Conservation (phyloP, 2,329 filamentous ascomycete species). For the Cordyceps fumosorosea region DNA sequence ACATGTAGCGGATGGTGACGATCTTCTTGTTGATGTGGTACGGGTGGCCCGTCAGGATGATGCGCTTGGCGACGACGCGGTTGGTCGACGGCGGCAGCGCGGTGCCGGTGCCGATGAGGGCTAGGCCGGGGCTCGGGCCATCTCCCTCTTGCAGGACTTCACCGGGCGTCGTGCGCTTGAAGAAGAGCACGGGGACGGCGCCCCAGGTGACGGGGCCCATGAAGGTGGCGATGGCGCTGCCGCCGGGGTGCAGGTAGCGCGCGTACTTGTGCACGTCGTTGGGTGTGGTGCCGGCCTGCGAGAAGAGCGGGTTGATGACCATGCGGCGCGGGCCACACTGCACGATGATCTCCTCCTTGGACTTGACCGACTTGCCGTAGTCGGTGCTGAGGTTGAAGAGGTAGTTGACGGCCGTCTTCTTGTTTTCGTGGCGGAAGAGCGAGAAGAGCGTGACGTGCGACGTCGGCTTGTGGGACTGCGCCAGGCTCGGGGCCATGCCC, state of each 20-base stretch:
- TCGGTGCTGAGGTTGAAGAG: slow-evolving; percentile 81
- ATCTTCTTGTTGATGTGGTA: slow-evolving; percentile 99
- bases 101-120: slow-evolving; percentile 81
- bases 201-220: slow-evolving; percentile 91
- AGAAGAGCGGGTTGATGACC: slow-evolving; percentile 85
- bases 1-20: slow-evolving; percentile 98
- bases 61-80: slow-evolving; percentile 86
- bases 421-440: slow-evolving; percentile 88
- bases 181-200: slow-evolving; percentile 82
- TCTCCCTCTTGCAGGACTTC: slow-evolving; percentile 38
- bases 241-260: slow-evolving; percentile 83
- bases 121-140: slow-evolving; percentile 45
- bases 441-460: slow-evolving; percentile 71
- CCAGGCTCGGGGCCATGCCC: slow-evolving; percentile 37
- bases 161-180: slow-evolving; percentile 52
- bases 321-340: slow-evolving; percentile 87
- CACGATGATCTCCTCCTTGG: slow-evolving; percentile 86
- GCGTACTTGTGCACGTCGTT: slow-evolving; percentile 98
- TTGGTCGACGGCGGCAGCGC: slow-evolving; percentile 67
- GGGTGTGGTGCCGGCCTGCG: slow-evolving; percentile 78
- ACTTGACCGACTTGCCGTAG: slow-evolving; percentile 68
- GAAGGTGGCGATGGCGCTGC: slow-evolving; percentile 82
- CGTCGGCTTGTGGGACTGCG: slow-evolving; percentile 41
- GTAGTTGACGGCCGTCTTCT: slow-evolving; percentile 83
- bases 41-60: slow-evolving; percentile 90